Base-by-base conservation (phyloP, 2,329 filamentous ascomycete species). In the Ophiostoma novo-ulmi region DNA sequence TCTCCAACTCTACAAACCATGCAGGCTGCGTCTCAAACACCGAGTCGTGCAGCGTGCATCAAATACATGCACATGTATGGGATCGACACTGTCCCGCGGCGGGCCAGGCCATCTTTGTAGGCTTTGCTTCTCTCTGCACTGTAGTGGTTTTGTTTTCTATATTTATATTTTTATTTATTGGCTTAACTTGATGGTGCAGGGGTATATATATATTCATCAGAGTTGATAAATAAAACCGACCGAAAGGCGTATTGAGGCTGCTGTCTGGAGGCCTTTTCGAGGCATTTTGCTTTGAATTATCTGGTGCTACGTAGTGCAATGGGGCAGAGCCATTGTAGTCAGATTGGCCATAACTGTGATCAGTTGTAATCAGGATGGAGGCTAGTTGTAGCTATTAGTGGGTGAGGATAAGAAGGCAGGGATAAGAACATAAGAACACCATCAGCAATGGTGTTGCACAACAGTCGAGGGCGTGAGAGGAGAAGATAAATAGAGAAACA, bases 21-120 rank as follows among this genome's bases (percentile, higher is more conserved):
- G 58, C 58, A 13, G 58, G 58, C 55, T 61, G 55, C 22, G 58
- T 63, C 58, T 63, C 58, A 63, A 63, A 63, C 58, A 63, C 58
- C 58, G 58, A 63, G 69, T 41, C 69, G 58, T 70, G 69, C 69
- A 66, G 69, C 22, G 41, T 39, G 69, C 63, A 63, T 39, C 20
- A 63, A 17, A 22, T 22, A 22, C n/a, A 63, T 63, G 58, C 58
- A 63, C 58, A 35, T 35, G 58, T 35, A 63, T 22, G 52, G 20
- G 26, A 63, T 35, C 26, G 58, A 31, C 58, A 63, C 26, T 31
- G 26, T 35, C n/a, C 52, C 44, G 44, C 17, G 44, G 20, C n/a
- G n/a, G 52, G 20, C n/a, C 52, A 55, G 52, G 20, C n/a, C 52
- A 55, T 55, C 52, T 3, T 11, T 55, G 13, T 22, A 3, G 8